These are phyloP conservation scores for Rutstroemia sp. DNA, from an alignment of 2,329 filamentous ascomycete genomes.

Conservation along the genomic window DNA sequence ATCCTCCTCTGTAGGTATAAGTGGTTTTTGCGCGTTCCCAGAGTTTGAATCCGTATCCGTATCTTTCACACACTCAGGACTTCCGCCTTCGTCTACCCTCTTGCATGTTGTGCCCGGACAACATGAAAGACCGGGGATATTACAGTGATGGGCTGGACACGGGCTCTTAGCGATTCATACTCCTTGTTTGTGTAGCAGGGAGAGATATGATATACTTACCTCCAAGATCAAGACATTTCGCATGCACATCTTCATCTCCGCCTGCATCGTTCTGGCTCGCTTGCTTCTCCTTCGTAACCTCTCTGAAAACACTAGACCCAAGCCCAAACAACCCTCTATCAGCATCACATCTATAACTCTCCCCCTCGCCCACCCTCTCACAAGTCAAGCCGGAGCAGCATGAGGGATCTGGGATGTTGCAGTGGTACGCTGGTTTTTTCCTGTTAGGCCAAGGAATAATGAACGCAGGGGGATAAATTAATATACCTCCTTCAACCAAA, in stretches of 20 bases:
- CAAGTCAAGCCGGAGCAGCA: not conserved
- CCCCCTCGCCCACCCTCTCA: not conserved
- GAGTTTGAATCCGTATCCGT: not conserved
- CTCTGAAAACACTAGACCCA: not conserved
- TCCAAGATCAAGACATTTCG: not conserved
- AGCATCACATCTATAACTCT: not conserved
- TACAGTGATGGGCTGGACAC: not conserved
- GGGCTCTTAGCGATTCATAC: not conserved
- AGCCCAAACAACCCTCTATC: not conserved
- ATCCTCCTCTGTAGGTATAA: not conserved
- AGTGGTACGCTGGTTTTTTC: not conserved
- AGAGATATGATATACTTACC: not conserved
- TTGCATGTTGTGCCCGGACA: not conserved
- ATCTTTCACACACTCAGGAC: not conserved
- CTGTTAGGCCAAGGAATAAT: too few species aligned
- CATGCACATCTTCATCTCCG: not conserved
- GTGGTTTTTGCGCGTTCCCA: not conserved
- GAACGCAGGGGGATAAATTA: too few species aligned
- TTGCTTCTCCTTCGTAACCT: too few species aligned
- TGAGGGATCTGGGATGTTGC: not conserved
- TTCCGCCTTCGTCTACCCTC: not conserved
- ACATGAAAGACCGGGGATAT: not conserved
- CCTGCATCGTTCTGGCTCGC: not conserved
- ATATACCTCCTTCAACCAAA: too few species aligned
- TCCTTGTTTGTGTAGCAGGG: not conserved